Conservation (phyloP, 768 basidiomycete genomes). For the Mycena albidolilacea region DNA sequence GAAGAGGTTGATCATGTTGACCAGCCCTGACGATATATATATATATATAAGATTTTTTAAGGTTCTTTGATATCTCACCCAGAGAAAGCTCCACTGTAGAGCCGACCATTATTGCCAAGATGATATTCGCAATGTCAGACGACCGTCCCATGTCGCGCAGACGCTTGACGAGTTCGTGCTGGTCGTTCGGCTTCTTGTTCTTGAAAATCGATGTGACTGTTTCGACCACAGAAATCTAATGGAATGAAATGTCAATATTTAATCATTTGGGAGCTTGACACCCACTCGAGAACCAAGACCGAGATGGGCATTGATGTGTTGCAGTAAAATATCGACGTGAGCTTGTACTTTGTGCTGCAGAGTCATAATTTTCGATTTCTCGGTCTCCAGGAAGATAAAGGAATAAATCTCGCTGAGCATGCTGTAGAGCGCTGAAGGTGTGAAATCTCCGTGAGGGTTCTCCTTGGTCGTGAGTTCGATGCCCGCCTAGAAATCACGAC, state of each 20-base stretch:
- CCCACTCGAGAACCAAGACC: constrained; percentile 59
- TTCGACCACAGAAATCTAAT: constrained; percentile 57
- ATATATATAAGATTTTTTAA: not conserved
- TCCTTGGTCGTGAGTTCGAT: constrained; percentile 76
- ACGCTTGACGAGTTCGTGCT: constrained; percentile 69
- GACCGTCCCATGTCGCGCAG: constrained; percentile 71
- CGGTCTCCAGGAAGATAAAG: constrained; percentile 85
- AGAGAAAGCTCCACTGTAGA: constrained; percentile 79
- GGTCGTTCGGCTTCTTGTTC: constrained; percentile 58
- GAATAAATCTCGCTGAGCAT: constrained; percentile 81
- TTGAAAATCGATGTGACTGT: constrained; percentile 65
- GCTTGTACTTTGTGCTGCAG: constrained; percentile 65
- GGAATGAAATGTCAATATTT: constrained; percentile 1
- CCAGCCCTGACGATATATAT: constrained; percentile 59
- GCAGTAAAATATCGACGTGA: constrained; percentile 68
- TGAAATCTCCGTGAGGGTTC: constrained; percentile 70
- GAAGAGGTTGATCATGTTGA: constrained; percentile 77
- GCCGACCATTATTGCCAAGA: constrained; percentile 80
- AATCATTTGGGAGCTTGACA: constrained; percentile 43
- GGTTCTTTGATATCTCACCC: constrained; percentile 54
- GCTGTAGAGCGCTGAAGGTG: constrained; percentile 71
- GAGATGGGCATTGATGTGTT: constrained; percentile 69
- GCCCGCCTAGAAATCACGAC: constrained; percentile 66
- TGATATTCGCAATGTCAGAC: constrained; percentile 75
- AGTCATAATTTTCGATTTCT: constrained; percentile 70